These are phyloP conservation scores for Uromyces viciae-fabae DNA, from an alignment of 1,284 basidiomycete species.

Conservation along the genomic window DNA sequence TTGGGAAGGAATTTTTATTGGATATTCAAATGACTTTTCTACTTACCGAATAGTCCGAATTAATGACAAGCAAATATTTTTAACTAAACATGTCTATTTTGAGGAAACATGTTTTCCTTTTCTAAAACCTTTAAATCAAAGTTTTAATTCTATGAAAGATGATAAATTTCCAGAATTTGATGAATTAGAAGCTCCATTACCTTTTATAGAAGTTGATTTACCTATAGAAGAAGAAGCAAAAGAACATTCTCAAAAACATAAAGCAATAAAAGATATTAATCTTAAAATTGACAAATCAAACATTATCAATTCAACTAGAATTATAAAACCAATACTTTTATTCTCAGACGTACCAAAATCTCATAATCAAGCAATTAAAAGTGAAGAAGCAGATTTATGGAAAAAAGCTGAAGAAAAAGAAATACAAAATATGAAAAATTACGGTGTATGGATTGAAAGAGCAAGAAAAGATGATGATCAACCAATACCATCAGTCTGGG, in stretches of 20 bases:
- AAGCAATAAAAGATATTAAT: too few species aligned
- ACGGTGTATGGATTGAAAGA: not conserved
- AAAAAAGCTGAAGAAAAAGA: not conserved
- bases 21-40: not conserved
- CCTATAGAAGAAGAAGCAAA: too few species aligned
- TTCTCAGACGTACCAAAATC: not conserved
- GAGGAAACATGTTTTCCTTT: not conserved
- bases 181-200: not conserved
- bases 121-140: not conserved
- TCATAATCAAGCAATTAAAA: not conserved
- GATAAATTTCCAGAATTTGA: not conserved
- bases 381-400: not conserved
- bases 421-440: not conserved
- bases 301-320: too few species aligned
- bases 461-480: not conserved
- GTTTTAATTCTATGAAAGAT: not conserved
- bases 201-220: not conserved
- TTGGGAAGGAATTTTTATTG: not conserved
- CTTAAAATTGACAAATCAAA: too few species aligned
- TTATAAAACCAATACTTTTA: too few species aligned
- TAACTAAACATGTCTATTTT: not conserved
- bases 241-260: too few species aligned
- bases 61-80: not conserved
- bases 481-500: not conserved
- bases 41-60: not conserved